Conservation (phyloP, 2,329 filamentous ascomycete species). For the Botrytis cinerea region DNA sequence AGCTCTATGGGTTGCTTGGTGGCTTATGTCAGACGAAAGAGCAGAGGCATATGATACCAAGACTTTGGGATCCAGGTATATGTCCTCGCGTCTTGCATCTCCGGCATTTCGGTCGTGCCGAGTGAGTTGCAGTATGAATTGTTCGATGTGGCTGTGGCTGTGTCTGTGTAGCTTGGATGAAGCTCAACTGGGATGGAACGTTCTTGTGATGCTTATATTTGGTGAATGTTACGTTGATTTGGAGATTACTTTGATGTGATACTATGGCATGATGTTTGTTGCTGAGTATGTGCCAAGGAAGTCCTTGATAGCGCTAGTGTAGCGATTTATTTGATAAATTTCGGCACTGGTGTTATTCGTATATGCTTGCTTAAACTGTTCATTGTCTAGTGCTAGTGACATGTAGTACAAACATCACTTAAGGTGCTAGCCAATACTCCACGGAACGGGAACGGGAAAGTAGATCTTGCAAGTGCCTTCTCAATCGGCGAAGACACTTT, state of each 20-base stretch:
- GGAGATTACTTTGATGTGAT: neutral
- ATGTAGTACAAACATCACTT: neutral
- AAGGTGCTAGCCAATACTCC: neutral
- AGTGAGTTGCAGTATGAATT: neutral
- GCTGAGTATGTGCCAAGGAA: neutral
- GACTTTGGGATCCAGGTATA: neutral
- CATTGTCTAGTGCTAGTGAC: neutral
- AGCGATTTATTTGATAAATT: neutral
- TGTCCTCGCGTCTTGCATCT: neutral
- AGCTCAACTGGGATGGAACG: constrained; percentile 3
- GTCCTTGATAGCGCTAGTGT: neutral
- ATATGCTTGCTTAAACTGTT: neutral
- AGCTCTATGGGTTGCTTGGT: neutral
- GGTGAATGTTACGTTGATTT: constrained; percentile 7
- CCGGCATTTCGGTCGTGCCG: constrained; percentile 12
- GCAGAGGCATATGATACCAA: neutral
- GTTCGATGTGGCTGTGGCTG: constrained; percentile 17
- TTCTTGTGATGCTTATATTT: constrained; percentile 5
- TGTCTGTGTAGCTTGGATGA: neutral
- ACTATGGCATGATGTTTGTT: neutral
- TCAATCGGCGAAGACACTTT: neutral
- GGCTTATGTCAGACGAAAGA: constrained; percentile 8
- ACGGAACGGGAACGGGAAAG: neutral
- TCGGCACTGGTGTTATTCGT: neutral
- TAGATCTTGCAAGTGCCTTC: neutral